Conservation (phyloP, 2,329 filamentous ascomycete species). For the Colletotrichum nymphaeae region DNA sequence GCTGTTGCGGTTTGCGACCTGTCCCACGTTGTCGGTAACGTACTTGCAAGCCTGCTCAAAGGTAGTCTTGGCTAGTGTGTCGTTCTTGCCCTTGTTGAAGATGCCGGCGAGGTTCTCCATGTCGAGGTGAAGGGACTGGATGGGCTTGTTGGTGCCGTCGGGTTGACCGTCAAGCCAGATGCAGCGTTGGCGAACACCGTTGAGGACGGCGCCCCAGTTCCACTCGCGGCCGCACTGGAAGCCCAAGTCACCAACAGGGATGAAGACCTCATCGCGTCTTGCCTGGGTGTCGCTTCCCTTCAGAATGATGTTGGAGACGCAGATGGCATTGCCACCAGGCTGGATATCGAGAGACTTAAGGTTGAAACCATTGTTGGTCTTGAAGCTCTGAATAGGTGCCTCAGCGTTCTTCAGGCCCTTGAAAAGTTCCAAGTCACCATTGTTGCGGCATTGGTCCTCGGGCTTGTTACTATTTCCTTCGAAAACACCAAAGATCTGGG, state of each 20-base stretch:
- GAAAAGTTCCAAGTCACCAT: neutral
- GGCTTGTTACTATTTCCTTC: constrained; percentile 11
- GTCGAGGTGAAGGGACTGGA: constrained; percentile 20
- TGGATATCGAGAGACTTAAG: constrained; percentile 20
- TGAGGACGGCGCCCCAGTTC: constrained; percentile 19
- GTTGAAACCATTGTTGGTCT: constrained; percentile 19
- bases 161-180: constrained; percentile 24
- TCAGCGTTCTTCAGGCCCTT: constrained; percentile 19
- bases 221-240: constrained; percentile 16
- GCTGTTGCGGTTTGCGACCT: constrained; percentile 9
- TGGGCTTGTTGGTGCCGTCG: constrained; percentile 22
- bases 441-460: constrained; percentile 15
- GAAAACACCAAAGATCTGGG: constrained; percentile 3
- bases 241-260: constrained; percentile 15
- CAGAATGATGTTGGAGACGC: constrained; percentile 19
- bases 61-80: constrained; percentile 1
- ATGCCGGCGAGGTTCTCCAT: constrained; percentile 19
- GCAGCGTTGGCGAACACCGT: constrained; percentile 11
- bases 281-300: constrained; percentile 18
- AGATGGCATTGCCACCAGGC: constrained; percentile 20
- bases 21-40: constrained; percentile 8
- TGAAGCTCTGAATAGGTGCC: constrained; percentile 11
- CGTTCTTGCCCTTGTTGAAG: constrained; percentile 11
- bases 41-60: constrained; percentile 9
- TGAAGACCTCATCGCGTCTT: constrained; percentile 13